Percentiles rank a stretch among this genome's conserved stretches.
Evolutionary conservation across 2,329 filamentous ascomycete genomes (phyloP).

Genomic region (Trichoderma atroviride): DNA sequence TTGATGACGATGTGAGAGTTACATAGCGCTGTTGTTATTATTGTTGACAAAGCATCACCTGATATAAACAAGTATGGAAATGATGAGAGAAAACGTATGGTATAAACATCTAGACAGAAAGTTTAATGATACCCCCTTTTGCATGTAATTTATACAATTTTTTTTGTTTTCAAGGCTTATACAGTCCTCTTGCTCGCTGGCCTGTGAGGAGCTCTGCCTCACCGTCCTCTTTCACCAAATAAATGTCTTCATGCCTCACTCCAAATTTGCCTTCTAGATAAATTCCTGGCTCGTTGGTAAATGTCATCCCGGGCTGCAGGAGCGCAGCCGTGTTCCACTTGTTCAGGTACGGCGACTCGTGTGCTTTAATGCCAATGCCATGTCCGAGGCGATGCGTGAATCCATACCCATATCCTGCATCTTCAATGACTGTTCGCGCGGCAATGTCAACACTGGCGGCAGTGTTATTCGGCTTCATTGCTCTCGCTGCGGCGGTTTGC

Average conservation of each 20-base stretch:
- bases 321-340: slow-evolving; percentile 56
- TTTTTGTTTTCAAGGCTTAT: slow-evolving; percentile 47
- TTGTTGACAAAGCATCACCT: neutral
- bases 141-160: neutral
- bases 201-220: slow-evolving; percentile 60
- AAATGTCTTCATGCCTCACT: slow-evolving; percentile 64
- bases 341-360: slow-evolving; percentile 66
- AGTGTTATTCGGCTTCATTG: slow-evolving; percentile 54
- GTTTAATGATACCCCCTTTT: slow-evolving; percentile 28
- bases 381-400: slow-evolving; percentile 67
- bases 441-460: slow-evolving; percentile 64
- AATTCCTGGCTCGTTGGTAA: slow-evolving; percentile 65
- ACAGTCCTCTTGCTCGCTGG: slow-evolving; percentile 53
- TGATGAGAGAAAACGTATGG: neutral
- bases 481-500: slow-evolving; percentile 56
- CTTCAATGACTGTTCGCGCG: slow-evolving; percentile 58
- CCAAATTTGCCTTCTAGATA: slow-evolving; percentile 64
- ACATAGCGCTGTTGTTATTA: neutral
- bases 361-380: slow-evolving; percentile 67
- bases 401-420: slow-evolving; percentile 46
- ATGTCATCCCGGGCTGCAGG: slow-evolving; percentile 61
- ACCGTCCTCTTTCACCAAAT: slow-evolving; percentile 57
- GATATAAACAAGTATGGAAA: neutral
- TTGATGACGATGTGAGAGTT: neutral
- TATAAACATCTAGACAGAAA: slow-evolving; percentile 21